Base-by-base conservation (phyloP, 75 land plant genomes). In the Gnetum montanum region DNA sequence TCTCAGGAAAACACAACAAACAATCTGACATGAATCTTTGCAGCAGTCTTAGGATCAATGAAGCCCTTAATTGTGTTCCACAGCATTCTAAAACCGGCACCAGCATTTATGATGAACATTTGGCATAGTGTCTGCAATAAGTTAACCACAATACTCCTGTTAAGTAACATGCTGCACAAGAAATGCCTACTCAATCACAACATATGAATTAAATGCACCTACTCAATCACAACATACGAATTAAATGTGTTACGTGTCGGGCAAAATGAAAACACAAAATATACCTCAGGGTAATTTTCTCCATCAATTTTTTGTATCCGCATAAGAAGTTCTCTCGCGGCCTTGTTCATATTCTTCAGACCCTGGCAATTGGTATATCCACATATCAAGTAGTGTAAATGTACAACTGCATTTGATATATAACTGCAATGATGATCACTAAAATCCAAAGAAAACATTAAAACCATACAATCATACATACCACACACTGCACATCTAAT, bases 41-140 rank as follows among this genome's bases (percentile, higher is more conserved):
- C 41, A 30, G 97, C 66, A 20, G 97, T 92, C 44, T 68, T 79
- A 0, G 97, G 95, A 69, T 92, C 96, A 31, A 92, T 66, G 59
- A 92, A 85, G 12, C 79, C 41, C 52, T 83, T 88, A 13, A 92
- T 77, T 1, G 86, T 76, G 61, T 62, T 83, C 96, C 98, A 92
- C 3, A 89, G 57, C 49, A 88, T 37, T 70, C 73, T 84, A 54
- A 92, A 92, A 10, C 90, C 96, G 59, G 84, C 74, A 38, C 98
- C 90, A 67, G 94, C 90, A 82, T 92, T 91, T 46, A 92, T 76
- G 28, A 89, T 89, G 56, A 80, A 89, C 96, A 92, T 89, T 34
- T 73, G 74, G 46, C 47, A 38, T 54, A 92, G 65, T 8, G 98
- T 92, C 98, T 92, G 79, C 68, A 74, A 19, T 28, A 49, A 37